phyloP scores from a whole-genome alignment of 1,284 basidiomycete genomes.

The Sparassis latifolia region DNA sequence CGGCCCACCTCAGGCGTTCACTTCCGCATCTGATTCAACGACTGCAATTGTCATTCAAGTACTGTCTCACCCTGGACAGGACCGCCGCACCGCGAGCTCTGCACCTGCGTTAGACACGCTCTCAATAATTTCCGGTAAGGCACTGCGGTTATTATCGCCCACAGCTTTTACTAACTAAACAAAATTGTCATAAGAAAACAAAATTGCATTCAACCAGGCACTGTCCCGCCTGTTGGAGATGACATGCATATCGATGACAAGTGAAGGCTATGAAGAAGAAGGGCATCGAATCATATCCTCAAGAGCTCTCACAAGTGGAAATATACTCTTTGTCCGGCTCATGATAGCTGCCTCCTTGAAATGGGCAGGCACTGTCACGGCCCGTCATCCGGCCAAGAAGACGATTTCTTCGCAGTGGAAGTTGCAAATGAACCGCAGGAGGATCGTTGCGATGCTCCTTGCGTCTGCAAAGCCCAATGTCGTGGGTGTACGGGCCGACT shows the following conservation, averaged over 20 bases:
- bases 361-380: not conserved
- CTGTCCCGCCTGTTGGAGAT: conserved; percentile 64
- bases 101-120: conserved; percentile 35
- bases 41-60: too few relatives aligned
- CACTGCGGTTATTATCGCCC: not conserved
- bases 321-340: not conserved
- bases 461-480: conserved; percentile 31
- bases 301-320: conserved; percentile 34
- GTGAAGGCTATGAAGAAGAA: conserved; percentile 38
- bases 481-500: conserved; percentile 41
- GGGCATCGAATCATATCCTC: conserved; percentile 39
- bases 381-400: not conserved
- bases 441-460: conserved; percentile 32
- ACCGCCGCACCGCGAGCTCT: conserved; percentile 22
- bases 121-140: conserved; percentile 57
- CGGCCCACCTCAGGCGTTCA: too few relatives aligned
- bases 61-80: conserved; percentile 27
- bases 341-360: not conserved
- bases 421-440: not conserved
- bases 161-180: too few relatives aligned
- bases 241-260: conserved; percentile 28
- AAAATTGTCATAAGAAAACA: conserved; percentile 41
- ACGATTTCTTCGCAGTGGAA: not conserved
- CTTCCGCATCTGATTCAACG: too few relatives aligned
- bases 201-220: conserved; percentile 65